Conservation (phyloP, 139 green algal species). For the Parachlorella kessleri region DNA sequence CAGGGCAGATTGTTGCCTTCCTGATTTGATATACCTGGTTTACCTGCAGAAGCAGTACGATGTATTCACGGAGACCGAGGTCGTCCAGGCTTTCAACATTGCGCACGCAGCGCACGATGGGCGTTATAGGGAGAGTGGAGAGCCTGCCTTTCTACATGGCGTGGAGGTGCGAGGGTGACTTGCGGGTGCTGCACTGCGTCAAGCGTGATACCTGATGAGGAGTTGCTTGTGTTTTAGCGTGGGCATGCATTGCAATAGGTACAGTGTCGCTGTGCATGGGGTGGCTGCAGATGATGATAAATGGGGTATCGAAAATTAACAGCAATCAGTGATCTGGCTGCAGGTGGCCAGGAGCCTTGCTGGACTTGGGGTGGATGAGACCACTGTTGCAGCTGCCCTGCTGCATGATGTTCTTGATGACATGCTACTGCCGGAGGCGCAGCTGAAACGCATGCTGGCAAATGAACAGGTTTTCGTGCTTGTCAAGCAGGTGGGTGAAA, state of each 20-base stretch:
- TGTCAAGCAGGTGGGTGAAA: constrained; percentile 26
- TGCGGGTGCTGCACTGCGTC: no score
- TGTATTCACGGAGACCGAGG: constrained; percentile 34
- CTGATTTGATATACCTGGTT: neutral
- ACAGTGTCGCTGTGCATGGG: no score
- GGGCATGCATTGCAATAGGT: no score
- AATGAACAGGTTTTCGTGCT: constrained; percentile 45
- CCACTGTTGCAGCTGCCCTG: constrained; percentile 46
- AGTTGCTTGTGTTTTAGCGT: no score
- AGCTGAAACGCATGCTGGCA: constrained; percentile 62
- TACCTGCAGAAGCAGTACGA: constrained; percentile 12
- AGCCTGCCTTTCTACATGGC: constrained; percentile 60
- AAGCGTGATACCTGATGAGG: no score
- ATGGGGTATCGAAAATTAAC: no score
- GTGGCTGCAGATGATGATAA: no score
- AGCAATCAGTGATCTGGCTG: no score
- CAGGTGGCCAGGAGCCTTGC: neutral
- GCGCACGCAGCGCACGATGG: constrained; percentile 46
- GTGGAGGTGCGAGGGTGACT: no score
- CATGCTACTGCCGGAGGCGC: constrained; percentile 38
- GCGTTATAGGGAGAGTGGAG: constrained; percentile 49
- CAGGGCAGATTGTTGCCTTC: neutral
- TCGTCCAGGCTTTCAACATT: constrained; percentile 37
- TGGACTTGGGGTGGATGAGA: neutral
- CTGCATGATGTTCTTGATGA: constrained; percentile 70